Evolutionary conservation across 139 green algal species (phyloP).

Genomic region (Pseudopediastrum boryanum): DNA sequence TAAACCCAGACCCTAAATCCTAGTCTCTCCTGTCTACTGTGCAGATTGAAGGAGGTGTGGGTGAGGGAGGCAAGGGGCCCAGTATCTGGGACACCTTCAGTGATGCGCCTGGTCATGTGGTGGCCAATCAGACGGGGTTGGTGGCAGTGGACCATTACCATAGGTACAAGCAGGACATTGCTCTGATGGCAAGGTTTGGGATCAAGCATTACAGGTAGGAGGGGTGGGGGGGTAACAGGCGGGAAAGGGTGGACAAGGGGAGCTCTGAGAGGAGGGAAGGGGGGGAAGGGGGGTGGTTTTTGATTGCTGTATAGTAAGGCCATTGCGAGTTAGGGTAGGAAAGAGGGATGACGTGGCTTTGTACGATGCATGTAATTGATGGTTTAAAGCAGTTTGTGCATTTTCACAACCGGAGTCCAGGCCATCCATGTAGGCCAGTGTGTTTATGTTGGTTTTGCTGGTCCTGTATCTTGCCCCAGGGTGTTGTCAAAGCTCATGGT

Average conservation of each 20-base stretch:
- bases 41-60: conserved; percentile 40
- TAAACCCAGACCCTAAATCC: too few species aligned
- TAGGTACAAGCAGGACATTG: conserved; percentile 32
- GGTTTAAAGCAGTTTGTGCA: background rate
- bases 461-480: too few species aligned
- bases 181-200: conserved; percentile 32
- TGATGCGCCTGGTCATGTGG: conserved; percentile 35
- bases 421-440: too few species aligned
- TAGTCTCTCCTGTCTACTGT: too few species aligned
- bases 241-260: background rate
- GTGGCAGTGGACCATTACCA: conserved; percentile 42
- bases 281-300: too few species aligned
- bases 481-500: too few species aligned
- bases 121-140: conserved; percentile 28
- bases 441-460: too few species aligned
- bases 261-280: background rate
- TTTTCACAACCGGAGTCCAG: too few species aligned
- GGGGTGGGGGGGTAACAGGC: background rate
- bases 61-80: conserved; percentile 35
- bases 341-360: background rate
- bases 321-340: background rate
- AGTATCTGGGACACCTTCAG: conserved; percentile 66
- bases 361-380: background rate
- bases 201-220: conserved; percentile 39
- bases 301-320: background rate